phyloP scores from a whole-genome alignment of 2,329 filamentous ascomycete species.

The Falciphora oryzae region DNA sequence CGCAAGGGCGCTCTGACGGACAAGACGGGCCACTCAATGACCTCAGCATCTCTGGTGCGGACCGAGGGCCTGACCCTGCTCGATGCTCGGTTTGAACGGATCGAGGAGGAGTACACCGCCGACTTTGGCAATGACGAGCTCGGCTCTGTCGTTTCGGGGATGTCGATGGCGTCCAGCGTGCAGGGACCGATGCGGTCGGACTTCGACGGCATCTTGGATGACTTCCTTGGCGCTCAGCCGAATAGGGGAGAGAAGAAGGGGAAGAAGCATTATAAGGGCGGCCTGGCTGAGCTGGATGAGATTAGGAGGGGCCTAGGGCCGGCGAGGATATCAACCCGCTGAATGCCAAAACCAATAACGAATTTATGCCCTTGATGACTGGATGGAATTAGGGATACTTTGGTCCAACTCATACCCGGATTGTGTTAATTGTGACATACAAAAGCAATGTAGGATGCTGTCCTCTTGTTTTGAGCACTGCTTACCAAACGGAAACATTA shows the following conservation, averaged over 20 bases:
- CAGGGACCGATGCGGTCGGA: conserved; percentile 65
- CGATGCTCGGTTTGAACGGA: conserved; percentile 85
- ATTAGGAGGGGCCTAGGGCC: conserved; percentile 75
- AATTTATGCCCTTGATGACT: not conserved
- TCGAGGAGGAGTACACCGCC: conserved; percentile 69
- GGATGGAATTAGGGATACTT: not conserved
- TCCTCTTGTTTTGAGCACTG: too few relatives aligned
- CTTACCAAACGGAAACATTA: too few relatives aligned
- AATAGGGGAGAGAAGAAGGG: conserved; percentile 66
- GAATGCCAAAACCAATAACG: not conserved
- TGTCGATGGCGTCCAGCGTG: conserved; percentile 61
- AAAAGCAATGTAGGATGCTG: not conserved
- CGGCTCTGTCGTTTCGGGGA: conserved; percentile 49
- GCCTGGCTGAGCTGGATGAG: conserved; percentile 86
- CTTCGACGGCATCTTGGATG: conserved; percentile 87
- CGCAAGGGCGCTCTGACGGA: conserved; percentile 89
- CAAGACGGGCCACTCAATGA: conserved; percentile 90
- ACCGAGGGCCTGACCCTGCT: conserved; percentile 82
- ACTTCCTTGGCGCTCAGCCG: conserved; percentile 74
- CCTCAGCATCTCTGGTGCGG: conserved; percentile 89
- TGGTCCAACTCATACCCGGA: not conserved
- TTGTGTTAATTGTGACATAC: not conserved
- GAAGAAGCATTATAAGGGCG: conserved; percentile 60
- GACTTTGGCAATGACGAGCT: conserved; percentile 37
- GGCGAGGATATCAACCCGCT: conserved; percentile 47